These are phyloP conservation scores for Rheum nobile DNA, from an alignment of 148 eudicot genomes.

Conservation along the genomic window DNA sequence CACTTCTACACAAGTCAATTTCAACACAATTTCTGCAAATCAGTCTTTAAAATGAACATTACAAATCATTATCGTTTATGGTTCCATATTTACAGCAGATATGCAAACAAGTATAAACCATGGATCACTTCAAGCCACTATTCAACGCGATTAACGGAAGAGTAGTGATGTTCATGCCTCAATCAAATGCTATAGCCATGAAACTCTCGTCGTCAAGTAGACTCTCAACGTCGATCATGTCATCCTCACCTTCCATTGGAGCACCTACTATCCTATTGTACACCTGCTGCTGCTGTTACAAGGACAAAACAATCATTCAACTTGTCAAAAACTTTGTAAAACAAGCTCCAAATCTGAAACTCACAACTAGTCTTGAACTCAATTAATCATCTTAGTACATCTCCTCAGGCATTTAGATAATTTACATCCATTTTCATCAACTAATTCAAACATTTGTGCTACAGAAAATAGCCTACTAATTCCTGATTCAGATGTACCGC, in stretches of 20 bases:
- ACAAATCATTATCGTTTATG: background rate
- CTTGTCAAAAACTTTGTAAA: too few relatives aligned
- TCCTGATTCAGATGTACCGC: too few relatives aligned
- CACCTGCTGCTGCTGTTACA: slow-evolving; percentile 9
- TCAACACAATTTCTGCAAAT: background rate
- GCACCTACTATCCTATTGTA: slow-evolving; percentile 11
- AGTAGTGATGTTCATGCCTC: background rate
- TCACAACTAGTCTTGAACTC: too few relatives aligned
- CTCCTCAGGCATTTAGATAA: background rate
- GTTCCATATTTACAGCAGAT: background rate
- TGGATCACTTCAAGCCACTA: background rate
- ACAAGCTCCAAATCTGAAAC: too few relatives aligned
- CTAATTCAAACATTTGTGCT: background rate
- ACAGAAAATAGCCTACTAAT: too few relatives aligned
- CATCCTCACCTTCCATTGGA: slow-evolving; percentile 23
- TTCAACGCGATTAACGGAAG: background rate
- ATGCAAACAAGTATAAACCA: background rate
- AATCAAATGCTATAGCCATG: slow-evolving; percentile 39
- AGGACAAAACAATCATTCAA: background rate
- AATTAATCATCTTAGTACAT: background rate
- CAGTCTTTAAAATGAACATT: background rate
- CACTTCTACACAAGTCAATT: too few relatives aligned
- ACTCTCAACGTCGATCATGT: slow-evolving; percentile 34
- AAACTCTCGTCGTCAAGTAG: slow-evolving; percentile 34
- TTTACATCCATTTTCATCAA: background rate